Percentiles rank a stretch among this genome's conserved stretches.
phyloP scores from a whole-genome alignment of 148 eudicot genomes.

The Silene conica region DNA sequence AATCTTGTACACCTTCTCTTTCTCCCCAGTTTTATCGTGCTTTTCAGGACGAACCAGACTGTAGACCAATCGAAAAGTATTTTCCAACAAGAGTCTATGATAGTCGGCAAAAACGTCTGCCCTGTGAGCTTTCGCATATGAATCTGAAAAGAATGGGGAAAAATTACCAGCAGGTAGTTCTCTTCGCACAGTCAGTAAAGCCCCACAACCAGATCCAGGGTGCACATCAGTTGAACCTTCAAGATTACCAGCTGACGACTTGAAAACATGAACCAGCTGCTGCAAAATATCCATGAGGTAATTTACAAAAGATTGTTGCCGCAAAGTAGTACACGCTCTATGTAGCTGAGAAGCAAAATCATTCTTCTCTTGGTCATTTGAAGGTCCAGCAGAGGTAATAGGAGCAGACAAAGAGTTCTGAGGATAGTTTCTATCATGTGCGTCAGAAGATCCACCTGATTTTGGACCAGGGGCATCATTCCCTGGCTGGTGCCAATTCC shows the following conservation, averaged over 20 bases:
- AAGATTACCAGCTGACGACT: constrained; percentile 55
- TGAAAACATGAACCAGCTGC: constrained; percentile 84
- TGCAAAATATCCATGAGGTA: constrained; percentile 97
- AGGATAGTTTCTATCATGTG: constrained; percentile 50
- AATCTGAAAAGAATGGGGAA: constrained; percentile 96
- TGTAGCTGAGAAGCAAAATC: constrained; percentile 70
- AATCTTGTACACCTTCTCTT: constrained; percentile 68
- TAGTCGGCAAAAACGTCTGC: constrained; percentile 87
- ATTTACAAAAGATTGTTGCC: constrained; percentile 86
- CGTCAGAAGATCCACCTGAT: constrained; percentile 59
- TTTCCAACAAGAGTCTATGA: constrained; percentile 87
- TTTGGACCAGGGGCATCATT: constrained; percentile 60
- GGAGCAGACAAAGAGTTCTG: constrained; percentile 41
- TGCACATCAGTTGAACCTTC: constrained; percentile 54
- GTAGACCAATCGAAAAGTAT: constrained; percentile 86
- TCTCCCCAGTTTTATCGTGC: constrained; percentile 86
- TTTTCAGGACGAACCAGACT: constrained; percentile 96
- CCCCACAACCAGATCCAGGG: constrained; percentile 91
- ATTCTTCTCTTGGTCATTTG: constrained; percentile 71
- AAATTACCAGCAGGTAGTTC: constrained; percentile 98
- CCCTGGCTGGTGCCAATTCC: constrained; percentile 99
- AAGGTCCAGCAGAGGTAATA: constrained; percentile 33
- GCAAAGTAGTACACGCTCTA: constrained; percentile 75
- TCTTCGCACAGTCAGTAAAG: constrained; percentile 81
- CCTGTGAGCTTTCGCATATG: constrained; percentile 91